Percentiles rank a stretch among this genome's conserved stretches.
phyloP scores from a whole-genome alignment of 192 early-diverging fungal genomes.

The Rhizophlyctis rosea region DNA sequence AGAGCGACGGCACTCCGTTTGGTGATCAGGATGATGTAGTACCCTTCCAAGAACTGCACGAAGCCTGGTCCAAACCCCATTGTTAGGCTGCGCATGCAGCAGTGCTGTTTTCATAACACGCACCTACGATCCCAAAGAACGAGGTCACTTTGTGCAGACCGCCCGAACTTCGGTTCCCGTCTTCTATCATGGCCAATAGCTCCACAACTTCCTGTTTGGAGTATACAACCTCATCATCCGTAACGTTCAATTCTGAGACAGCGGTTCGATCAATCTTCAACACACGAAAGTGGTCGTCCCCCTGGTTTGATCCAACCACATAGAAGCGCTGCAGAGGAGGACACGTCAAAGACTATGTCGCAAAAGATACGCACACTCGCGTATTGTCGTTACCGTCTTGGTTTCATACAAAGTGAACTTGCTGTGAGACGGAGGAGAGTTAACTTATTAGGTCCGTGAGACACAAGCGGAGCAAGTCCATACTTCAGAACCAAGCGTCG shows the following conservation, averaged over 20 bases:
- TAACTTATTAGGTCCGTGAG: too few relatives aligned
- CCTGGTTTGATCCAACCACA: constrained; percentile 79
- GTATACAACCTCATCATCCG: constrained; percentile 74
- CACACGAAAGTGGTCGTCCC: constrained; percentile 71
- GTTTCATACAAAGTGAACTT: constrained; percentile 87
- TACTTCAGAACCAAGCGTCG: too few relatives aligned
- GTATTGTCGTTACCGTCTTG: constrained; percentile 54
- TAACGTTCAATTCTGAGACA: constrained; percentile 64
- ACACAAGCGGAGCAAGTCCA: too few relatives aligned
- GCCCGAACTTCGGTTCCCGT: constrained; percentile 71
- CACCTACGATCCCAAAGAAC: constrained; percentile 76
- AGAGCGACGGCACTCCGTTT: constrained; percentile 81
- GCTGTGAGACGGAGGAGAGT: too few relatives aligned
- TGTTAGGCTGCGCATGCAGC: too few relatives aligned
- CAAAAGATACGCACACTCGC: not conserved
- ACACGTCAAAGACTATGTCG: not conserved
- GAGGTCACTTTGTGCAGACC: constrained; percentile 64
- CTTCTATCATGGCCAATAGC: constrained; percentile 71
- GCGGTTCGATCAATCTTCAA: constrained; percentile 86
- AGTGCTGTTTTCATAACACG: too few relatives aligned
- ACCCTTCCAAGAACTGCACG: constrained; percentile 87
- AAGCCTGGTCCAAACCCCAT: constrained; percentile 73
- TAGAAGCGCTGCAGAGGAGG: constrained; percentile 61
- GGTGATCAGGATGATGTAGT: constrained; percentile 86
- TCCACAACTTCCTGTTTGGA: constrained; percentile 71